These are phyloP conservation scores for Plenodomus tracheiphilus DNA, from an alignment of 2,329 filamentous ascomycete genomes.

Conservation along the genomic window DNA sequence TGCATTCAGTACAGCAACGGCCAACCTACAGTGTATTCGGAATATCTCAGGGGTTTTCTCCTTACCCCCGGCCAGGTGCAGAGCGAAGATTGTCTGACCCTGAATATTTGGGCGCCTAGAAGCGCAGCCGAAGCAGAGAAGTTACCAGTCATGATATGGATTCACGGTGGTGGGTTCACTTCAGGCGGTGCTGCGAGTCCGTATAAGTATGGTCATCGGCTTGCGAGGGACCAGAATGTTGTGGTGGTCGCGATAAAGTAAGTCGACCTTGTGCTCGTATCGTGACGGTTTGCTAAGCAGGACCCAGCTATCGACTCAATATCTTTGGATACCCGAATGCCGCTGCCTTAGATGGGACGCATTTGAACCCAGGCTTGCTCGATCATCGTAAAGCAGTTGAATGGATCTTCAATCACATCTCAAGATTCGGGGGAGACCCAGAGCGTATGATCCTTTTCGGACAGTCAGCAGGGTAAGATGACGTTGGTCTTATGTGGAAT, in stretches of 20 bases:
- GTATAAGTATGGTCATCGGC: conserved; percentile 51
- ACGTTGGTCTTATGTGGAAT: no score
- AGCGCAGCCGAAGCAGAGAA: conserved; percentile 6
- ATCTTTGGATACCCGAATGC: conserved; percentile 44
- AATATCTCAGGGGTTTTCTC: conserved; percentile 24
- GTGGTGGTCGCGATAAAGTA: conserved; percentile 48
- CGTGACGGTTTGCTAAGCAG: neutral
- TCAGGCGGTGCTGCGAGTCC: conserved; percentile 50
- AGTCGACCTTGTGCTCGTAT: conserved; percentile 1
- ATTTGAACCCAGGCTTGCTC: conserved; percentile 40
- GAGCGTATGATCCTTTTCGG: conserved; percentile 42
- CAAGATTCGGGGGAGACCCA: conserved; percentile 35
- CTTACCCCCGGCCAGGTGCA: conserved; percentile 18
- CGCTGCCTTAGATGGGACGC: conserved; percentile 26
- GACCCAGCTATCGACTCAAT: conserved; percentile 33
- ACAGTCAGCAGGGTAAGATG: conserved; percentile 32
- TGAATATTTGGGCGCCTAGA: conserved; percentile 33
- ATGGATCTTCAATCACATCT: conserved; percentile 46
- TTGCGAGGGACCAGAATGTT: conserved; percentile 47
- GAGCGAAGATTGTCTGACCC: conserved; percentile 32
- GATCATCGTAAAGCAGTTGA: conserved; percentile 44
- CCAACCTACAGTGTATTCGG: conserved; percentile 21
- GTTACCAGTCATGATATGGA: conserved; percentile 52
- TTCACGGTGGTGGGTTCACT: conserved; percentile 52
- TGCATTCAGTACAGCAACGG: conserved; percentile 25